Base-by-base conservation (phyloP, 2,329 filamentous ascomycete genomes). In the Claviceps lovelessii region DNA sequence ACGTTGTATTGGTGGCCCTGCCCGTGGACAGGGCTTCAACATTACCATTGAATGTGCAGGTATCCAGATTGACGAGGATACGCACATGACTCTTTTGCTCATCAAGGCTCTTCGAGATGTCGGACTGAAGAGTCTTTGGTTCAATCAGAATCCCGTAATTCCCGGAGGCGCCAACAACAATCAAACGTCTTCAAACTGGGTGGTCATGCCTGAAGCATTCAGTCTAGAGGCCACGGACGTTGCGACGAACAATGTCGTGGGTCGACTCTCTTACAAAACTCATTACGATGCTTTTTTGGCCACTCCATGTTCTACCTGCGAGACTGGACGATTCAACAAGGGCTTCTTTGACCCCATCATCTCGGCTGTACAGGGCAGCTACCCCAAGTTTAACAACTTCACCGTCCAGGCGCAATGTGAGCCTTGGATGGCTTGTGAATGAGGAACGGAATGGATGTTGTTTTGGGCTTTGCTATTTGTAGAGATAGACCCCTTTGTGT, bases 181-280 rank as follows among this genome's bases (percentile, higher is more conserved):
- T 52, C 52, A 60, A 0, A 63, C 67, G 13, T 58, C 59, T 2
- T 53, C 62, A 4, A 67, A 61, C 55, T 71, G 69, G 69, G 68
- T 71, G 5, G 64, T 71, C 44, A 70, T 71, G 67, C 69, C 69
- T 0, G 68, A 71, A 53, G 61, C 67, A 1, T 70, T 71, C 54
- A 67, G 61, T 19, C 58, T 71, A 35, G 61, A 64, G 49, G 69
- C 67, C 2, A 65, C 63, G 4, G 68, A 71, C 53, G 60, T 62
- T 42, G 60, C 66, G 13, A 66, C 62, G 31, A 61, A 67, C 33
- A 66, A 63, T 3, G 55, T 68, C 5, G 59, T 71, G 28, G 69
- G 69, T 7, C 64, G 64, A 52, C 61, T 71, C 35, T 63, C 63
- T 5, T 71, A 70, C 60, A 68, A 67, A 29, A 70, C 69, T 13